Conservation (phyloP, 352 stramenopile species). For the Phytophthora podocarpi region DNA sequence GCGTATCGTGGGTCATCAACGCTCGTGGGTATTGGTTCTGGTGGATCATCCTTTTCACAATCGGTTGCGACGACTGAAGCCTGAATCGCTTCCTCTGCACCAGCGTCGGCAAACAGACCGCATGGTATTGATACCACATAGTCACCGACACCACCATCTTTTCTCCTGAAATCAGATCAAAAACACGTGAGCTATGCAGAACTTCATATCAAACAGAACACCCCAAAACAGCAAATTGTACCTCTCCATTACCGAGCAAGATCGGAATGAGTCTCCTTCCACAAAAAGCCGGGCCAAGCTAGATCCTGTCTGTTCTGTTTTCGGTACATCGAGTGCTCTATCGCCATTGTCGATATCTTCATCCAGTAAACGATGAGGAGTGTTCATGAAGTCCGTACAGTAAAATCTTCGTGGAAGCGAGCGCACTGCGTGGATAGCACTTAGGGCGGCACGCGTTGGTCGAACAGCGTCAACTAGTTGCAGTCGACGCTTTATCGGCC, state of each 20-base stretch:
- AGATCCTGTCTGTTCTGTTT: not conserved
- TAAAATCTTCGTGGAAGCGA: conserved; percentile 35
- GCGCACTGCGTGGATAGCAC: conserved; percentile 13
- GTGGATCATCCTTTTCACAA: conserved; percentile 6
- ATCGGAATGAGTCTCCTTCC: conserved; percentile 7
- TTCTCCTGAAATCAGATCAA: conserved; percentile 10
- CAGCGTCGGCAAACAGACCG: not conserved
- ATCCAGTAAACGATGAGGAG: conserved; percentile 32
- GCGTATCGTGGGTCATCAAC: conserved; percentile 27
- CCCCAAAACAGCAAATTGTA: conserved; percentile 3
- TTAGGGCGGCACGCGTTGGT: conserved; percentile 8
- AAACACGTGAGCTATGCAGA: not conserved
- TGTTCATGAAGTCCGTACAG: conserved; percentile 18
- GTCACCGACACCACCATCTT: not conserved
- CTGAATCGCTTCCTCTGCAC: conserved; percentile 9
- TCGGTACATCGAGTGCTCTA: not conserved
- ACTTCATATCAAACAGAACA: not conserved
- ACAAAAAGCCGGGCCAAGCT: conserved; percentile 6
- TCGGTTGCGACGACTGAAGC: conserved; percentile 27
- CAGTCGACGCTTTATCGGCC: not conserved
- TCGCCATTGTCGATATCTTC: conserved; percentile 24
- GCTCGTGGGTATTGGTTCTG: not conserved
- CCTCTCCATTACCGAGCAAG: conserved; percentile 18
- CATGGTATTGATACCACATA: conserved; percentile 15
- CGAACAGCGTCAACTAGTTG: not conserved